Conservation (phyloP, 441 rosid species). For the Codiaeum variegatum region DNA sequence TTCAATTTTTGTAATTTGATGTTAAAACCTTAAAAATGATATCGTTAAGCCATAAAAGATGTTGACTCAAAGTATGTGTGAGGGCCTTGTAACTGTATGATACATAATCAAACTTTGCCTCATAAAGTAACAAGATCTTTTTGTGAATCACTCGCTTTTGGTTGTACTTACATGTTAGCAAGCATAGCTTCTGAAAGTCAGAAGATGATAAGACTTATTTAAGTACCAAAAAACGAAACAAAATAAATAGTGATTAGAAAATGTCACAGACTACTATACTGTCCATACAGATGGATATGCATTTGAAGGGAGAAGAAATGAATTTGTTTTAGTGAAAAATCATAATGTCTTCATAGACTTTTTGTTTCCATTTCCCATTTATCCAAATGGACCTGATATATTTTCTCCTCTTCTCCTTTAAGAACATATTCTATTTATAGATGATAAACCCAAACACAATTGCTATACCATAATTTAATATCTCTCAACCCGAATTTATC, state of each 20-base stretch:
- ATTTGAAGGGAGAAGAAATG: too few species aligned
- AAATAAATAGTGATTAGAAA: background rate
- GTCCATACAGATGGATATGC: too few species aligned
- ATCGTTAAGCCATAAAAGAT: background rate
- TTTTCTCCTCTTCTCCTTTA: too few species aligned
- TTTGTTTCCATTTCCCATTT: too few species aligned
- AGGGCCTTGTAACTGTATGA: background rate
- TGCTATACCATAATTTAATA: background rate
- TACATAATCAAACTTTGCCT: slow-evolving; percentile 1
- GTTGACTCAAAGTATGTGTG: background rate
- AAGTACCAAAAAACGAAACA: background rate
- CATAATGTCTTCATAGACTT: too few species aligned
- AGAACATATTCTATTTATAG: background rate
- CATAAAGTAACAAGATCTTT: background rate
- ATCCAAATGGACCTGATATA: too few species aligned
- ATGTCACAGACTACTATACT: background rate
- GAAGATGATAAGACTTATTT: background rate
- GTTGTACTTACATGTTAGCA: background rate
- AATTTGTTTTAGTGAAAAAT: too few species aligned
- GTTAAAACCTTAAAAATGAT: background rate
- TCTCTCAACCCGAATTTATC: background rate
- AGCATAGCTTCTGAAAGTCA: background rate
- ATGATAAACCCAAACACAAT: background rate
- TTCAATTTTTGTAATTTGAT: background rate
- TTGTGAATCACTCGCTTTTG: background rate